Percentiles rank a stretch among this genome's conserved stretches.
These are phyloP conservation scores for Trichoderma gamsii DNA, from an alignment of 495 filamentous ascomycete species.

Conservation along the genomic window DNA sequence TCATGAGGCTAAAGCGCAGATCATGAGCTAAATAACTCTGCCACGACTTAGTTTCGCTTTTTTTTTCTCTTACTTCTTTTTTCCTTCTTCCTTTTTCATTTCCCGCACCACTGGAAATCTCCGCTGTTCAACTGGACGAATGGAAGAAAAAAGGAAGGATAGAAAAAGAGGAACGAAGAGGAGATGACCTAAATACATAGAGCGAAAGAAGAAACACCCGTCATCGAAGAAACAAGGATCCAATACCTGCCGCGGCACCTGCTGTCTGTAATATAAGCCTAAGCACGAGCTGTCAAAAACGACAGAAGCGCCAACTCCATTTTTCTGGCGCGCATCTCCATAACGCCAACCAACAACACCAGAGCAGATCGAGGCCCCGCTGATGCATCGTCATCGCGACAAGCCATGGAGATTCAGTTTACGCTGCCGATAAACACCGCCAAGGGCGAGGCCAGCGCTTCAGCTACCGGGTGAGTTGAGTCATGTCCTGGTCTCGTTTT, in stretches of 20 bases:
- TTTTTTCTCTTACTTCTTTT: neutral
- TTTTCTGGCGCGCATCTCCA: too few relatives aligned
- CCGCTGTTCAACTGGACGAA: neutral
- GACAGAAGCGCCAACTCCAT: too few relatives aligned
- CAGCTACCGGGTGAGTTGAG: neutral
- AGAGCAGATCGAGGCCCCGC: neutral
- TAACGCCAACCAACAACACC: too few relatives aligned
- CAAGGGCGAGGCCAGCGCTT: neutral
- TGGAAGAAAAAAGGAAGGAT: neutral
- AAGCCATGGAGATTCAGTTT: conserved; percentile 16
- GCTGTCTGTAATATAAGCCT: too few relatives aligned
- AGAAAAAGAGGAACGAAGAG: neutral
- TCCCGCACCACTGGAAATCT: neutral
- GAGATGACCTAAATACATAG: neutral
- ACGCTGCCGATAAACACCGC: conserved; percentile 2
- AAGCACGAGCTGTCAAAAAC: too few relatives aligned
- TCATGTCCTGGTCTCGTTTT: neutral
- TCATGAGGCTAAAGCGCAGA: neutral
- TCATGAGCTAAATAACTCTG: neutral
- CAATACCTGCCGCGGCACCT: neutral
- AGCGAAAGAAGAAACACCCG: neutral
- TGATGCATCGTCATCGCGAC: neutral
- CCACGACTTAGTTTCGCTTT: neutral
- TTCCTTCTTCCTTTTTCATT: neutral
- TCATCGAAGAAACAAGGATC: neutral